phyloP scores from a whole-genome alignment of 768 basidiomycete species.

The Mycena venus region DNA sequence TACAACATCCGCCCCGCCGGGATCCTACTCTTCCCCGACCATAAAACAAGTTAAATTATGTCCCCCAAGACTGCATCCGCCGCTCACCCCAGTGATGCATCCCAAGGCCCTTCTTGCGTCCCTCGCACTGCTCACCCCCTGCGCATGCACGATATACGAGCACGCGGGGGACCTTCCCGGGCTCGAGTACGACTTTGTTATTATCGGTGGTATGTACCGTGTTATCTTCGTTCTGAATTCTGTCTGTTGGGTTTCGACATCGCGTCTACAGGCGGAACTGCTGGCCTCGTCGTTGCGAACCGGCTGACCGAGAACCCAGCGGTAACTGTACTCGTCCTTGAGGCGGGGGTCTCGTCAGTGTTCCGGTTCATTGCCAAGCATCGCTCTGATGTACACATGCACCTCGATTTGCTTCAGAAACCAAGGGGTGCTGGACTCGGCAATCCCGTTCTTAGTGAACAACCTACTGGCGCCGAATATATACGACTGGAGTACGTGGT shows the following conservation, averaged over 20 bases:
- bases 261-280: conserved; percentile 17
- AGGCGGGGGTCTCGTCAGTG: conserved; percentile 24
- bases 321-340: conserved; percentile 34
- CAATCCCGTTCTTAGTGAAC: conserved; percentile 7
- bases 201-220: conserved; percentile 17
- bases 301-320: conserved; percentile 29
- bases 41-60: background rate
- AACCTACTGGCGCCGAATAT: background rate
- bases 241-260: background rate
- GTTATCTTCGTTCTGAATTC: background rate
- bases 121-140: background rate
- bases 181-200: conserved; percentile 20
- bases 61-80: background rate
- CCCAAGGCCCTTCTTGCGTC: background rate
- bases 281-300: conserved; percentile 21
- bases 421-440: conserved; percentile 8
- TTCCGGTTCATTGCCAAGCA: too few species aligned
- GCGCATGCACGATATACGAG: background rate
- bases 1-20: background rate
- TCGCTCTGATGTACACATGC: background rate
- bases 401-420: too few species aligned
- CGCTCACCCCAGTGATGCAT: background rate
- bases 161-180: background rate
- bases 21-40: too few species aligned
- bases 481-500: background rate